Evolutionary conservation across 2,329 filamentous ascomycete species (phyloP), one percentile per base, ranked within the genome.

Genomic region (Xylaria arbuscula): DNA sequence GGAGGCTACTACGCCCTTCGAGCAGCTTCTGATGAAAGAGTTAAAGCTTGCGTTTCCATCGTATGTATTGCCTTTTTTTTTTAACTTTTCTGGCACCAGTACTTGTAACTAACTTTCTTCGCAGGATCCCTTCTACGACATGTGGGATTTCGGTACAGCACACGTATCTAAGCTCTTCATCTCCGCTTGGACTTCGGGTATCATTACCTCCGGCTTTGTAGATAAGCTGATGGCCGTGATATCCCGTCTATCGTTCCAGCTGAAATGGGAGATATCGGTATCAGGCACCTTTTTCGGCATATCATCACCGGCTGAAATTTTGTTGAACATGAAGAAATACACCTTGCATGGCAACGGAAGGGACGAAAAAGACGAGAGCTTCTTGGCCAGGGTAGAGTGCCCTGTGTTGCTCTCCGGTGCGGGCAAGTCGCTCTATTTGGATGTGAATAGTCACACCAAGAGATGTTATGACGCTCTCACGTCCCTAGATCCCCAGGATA

Each of bases 201-300:
- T 72, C 69, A 36, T 80, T 3, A 61, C 64, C 15, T 72, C 75
- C n/a, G 45, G 68, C 0, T 2, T 77, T 22, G 73, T 80, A 45
- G 73, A 79, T 70, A 63, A 17, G 28, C n/a, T 77, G 2, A 71
- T 78, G 7, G 64, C 59, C 8, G 38, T 69, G 1, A 53, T 73
- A 0, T 66, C 62, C 6, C 32, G 60, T 0, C 36, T 75, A 17
- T 73, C 74, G 2, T 79, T 79, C 58, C 78, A 79, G 57, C 48
- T 75, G 13, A 72, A 70, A 5, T 80, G 77, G 78, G 76, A 79
- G 40, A 75, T 79, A 36, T 71, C 66, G 2, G 70, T 75, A 28
- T 64, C 70, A 0, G 71, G 72, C 24, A 70, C 71, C 48, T 72
- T 73, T n/a, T 73, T 73, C 22, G 77, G 77, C 2, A 6, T 65